These are phyloP conservation scores for Teunomyces gatunensis DNA, from an alignment of 805 yeast genomes.

Conservation along the genomic window DNA sequence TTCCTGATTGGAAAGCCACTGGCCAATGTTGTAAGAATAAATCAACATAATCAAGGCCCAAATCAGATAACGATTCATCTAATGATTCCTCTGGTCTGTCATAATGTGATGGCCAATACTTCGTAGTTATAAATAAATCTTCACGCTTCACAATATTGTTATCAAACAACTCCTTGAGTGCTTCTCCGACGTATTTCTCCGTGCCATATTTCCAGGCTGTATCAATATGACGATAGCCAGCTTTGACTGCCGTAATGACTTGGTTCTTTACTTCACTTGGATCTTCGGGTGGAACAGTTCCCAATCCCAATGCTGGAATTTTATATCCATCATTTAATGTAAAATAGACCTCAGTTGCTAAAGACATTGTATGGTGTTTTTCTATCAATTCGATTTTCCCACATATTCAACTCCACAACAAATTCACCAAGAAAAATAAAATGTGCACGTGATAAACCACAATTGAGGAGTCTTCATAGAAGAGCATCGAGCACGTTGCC, in stretches of 20 bases:
- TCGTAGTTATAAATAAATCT: constrained; percentile 38
- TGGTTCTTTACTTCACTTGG: constrained; percentile 31
- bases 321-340: constrained; percentile 54
- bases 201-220: constrained; percentile 52
- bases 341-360: constrained; percentile 39
- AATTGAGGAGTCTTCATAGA: too few relatives aligned
- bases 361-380: constrained; percentile 4
- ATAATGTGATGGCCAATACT: constrained; percentile 45
- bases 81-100: constrained; percentile 41
- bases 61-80: constrained; percentile 36
- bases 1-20: constrained; percentile 36
- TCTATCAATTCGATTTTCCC: not conserved
- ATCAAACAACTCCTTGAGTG: constrained; percentile 45
- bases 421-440: too few relatives aligned
- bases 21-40: constrained; percentile 52
- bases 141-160: constrained; percentile 50
- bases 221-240: constrained; percentile 50
- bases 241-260: constrained; percentile 38
- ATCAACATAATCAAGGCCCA: constrained; percentile 47
- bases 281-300: constrained; percentile 40
- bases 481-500: too few relatives aligned
- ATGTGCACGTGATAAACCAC: too few relatives aligned
- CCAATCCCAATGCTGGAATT: constrained; percentile 70
- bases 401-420: not conserved
- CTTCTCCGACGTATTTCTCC: constrained; percentile 43